phyloP scores from a whole-genome alignment of 2,329 filamentous ascomycete species.

The Graphilbum fragrans region DNA sequence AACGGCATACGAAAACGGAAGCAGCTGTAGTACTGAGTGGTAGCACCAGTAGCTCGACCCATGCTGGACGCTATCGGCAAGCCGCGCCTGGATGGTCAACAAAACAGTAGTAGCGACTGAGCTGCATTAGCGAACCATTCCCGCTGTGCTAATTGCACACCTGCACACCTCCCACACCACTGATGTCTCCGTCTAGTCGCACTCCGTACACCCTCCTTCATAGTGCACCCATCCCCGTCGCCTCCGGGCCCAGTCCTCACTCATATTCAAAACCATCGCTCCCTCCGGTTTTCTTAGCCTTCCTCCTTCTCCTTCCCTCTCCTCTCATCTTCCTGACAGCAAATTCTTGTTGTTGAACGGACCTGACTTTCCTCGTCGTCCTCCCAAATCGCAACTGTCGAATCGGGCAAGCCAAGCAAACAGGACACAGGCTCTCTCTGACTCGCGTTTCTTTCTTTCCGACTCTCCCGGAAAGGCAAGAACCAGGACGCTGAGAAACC shows the following conservation, averaged over 20 bases:
- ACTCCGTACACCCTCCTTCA: constrained; percentile 2
- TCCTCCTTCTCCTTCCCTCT: background rate
- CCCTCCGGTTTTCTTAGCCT: background rate
- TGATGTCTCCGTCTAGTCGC: no score
- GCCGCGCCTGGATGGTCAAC: background rate
- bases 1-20: no score
- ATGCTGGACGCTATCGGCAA: no score
- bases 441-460: background rate
- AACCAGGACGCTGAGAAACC: background rate
- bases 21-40: no score
- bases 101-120: background rate
- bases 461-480: background rate
- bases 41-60: no score
- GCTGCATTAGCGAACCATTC: background rate
- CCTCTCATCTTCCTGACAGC: constrained; percentile 1
- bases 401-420: constrained; percentile 1
- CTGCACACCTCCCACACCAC: constrained; percentile 5
- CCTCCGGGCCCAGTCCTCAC: constrained; percentile 1
- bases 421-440: constrained; percentile 2
- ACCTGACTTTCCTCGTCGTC: background rate
- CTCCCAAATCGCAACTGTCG: constrained; percentile 3
- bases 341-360: constrained; percentile 5
- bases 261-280: constrained; percentile 9
- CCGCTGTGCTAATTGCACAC: constrained; percentile 9
- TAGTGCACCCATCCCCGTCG: constrained; percentile 1